phyloP scores from a whole-genome alignment of 805 yeast genomes.

The Zygosaccharomyces kombuchaensis region DNA sequence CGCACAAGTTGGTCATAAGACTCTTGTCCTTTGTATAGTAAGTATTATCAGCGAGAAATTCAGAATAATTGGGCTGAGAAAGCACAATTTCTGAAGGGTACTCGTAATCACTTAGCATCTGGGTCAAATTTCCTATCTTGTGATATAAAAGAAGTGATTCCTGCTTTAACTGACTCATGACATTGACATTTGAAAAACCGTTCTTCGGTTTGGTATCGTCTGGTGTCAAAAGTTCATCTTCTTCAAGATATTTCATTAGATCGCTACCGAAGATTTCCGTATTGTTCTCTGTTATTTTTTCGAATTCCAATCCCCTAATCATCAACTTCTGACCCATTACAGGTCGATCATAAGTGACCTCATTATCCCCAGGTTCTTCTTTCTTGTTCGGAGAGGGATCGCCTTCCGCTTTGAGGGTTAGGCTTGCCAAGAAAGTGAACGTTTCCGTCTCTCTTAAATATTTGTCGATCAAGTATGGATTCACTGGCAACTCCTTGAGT shows the following conservation, averaged over 20 bases:
- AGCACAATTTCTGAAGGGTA: conserved; percentile 20
- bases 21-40: conserved; percentile 13
- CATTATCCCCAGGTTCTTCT: conserved; percentile 11
- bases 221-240: conserved; percentile 12
- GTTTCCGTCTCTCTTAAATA: conserved; percentile 57
- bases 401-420: conserved; percentile 16
- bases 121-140: conserved; percentile 23
- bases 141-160: conserved; percentile 23
- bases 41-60: conserved; percentile 14
- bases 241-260: conserved; percentile 20
- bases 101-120: conserved; percentile 27
- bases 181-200: conserved; percentile 3
- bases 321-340: conserved; percentile 10
- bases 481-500: conserved; percentile 58
- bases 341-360: conserved; percentile 8
- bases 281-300: conserved; percentile 31
- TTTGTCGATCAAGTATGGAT: conserved; percentile 66
- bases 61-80: conserved; percentile 19
- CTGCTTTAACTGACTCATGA: conserved; percentile 22
- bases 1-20: conserved; percentile 12
- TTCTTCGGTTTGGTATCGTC: neutral
- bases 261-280: conserved; percentile 32
- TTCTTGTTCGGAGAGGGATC: conserved; percentile 9
- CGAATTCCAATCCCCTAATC: conserved; percentile 34
- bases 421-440: conserved; percentile 40